Evolutionary conservation across 805 yeast species (phyloP).

Genomic region (Hanseniaspora lindneri): DNA sequence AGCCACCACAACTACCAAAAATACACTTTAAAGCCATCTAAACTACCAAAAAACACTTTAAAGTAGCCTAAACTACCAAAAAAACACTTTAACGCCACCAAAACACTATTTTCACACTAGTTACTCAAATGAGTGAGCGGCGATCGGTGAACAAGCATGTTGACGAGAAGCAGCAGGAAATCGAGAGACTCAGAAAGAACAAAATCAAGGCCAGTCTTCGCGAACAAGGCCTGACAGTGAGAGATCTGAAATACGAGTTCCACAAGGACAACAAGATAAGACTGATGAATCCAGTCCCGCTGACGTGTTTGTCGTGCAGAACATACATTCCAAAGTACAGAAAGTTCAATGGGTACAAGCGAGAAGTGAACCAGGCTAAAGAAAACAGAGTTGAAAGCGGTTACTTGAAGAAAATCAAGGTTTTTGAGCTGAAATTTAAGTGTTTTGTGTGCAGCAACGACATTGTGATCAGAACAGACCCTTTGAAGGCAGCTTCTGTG

Average conservation of each 20-base stretch:
- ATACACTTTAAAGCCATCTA: too few relatives aligned
- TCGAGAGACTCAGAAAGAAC: constrained; percentile 3
- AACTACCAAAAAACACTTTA: too few relatives aligned
- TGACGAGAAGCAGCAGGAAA: constrained; percentile 9
- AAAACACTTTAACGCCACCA: too few relatives aligned
- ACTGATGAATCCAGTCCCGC: constrained; percentile 9
- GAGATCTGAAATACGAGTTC: constrained; percentile 12
- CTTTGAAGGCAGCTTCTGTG: constrained; percentile 6
- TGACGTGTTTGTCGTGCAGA: neutral
- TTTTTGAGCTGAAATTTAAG: constrained; percentile 11
- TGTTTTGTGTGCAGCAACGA: constrained; percentile 8
- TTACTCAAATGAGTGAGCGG: constrained; percentile 10
- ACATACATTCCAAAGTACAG: constrained; percentile 10
- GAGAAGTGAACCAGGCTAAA: constrained; percentile 8
- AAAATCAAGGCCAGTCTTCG: neutral
- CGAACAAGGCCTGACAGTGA: constrained; percentile 1
- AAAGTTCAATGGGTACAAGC: constrained; percentile 14
- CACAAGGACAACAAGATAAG: constrained; percentile 10
- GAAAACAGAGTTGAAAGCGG: neutral
- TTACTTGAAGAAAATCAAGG: constrained; percentile 3
- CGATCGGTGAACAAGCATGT: neutral
- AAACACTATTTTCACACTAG: neutral
- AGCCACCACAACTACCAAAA: too few relatives aligned
- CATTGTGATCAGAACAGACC: constrained; percentile 12
- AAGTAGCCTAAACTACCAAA: too few relatives aligned